phyloP scores from a whole-genome alignment of 169 alveolate genomes.

The Eimeria zaria region DNA sequence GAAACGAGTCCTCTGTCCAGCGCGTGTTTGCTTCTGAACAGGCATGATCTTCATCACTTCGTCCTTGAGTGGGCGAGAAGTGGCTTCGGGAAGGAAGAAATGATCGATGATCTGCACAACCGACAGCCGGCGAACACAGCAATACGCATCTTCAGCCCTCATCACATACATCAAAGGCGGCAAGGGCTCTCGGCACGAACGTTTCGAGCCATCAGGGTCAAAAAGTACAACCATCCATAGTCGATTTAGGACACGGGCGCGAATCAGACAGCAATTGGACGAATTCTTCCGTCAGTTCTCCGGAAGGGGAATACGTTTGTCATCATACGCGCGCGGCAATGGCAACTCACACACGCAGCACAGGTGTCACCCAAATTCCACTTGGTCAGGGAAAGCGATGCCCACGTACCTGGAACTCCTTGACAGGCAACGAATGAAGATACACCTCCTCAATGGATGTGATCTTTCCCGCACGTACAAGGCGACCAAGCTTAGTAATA shows the following conservation, averaged over 20 bases:
- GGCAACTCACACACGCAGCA: background rate
- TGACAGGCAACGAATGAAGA: conserved; percentile 99
- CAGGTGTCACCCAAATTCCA: no score
- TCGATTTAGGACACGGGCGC: background rate
- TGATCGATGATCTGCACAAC: conserved; percentile 92
- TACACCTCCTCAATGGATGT: conserved; percentile 99
- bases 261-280: conserved; percentile 72
- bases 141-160: background rate
- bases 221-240: background rate
- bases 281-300: conserved; percentile 60
- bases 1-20: conserved; percentile 99
- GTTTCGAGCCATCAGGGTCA: no score
- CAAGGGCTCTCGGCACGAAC: no score
- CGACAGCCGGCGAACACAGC: background rate
- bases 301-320: conserved; percentile 84
- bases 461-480: conserved; percentile 98
- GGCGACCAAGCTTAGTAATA: conserved; percentile 99
- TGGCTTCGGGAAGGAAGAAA: conserved; percentile 95
- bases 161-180: no score
- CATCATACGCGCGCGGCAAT: conserved; percentile 49
- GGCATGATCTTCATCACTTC: conserved; percentile 99
- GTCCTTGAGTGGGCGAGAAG: conserved; percentile 95
- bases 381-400: background rate
- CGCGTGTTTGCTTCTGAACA: conserved; percentile 99
- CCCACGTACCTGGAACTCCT: conserved; percentile 98